Evolutionary conservation across 352 stramenopile genomes (phyloP), one percentile per base, ranked within the genome.

Genomic region (Phytophthora niederhauseri): DNA sequence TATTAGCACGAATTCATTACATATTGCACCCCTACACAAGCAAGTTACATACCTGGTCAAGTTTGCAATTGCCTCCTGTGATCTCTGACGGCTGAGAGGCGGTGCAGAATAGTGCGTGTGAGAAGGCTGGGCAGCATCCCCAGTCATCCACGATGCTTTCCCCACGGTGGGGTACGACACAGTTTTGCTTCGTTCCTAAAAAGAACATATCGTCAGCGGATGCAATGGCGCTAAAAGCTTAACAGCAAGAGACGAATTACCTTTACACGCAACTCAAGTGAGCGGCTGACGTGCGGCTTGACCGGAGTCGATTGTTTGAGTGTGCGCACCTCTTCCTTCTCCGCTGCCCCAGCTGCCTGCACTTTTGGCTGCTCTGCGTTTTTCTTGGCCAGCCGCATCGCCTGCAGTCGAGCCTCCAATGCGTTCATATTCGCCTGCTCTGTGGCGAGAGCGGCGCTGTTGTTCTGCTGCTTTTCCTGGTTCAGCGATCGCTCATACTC

Each of bases 121-220:
- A 56, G 49, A 20, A 11, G 38, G 65, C 31, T 65, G 57, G 46
- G 34, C 60, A 55, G 56, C 45, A 22, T 73, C 65, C 4, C 62
- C 64, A 14, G 64, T 70, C 76, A 91, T 93, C 83, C 85, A 92
- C 0, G 85, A 89, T 0, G 78, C 73, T 59, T 89, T 89, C 26
- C 76, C 75, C 3, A 93, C 72, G 3, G 70, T 72, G n/a, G 85
- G 83, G 31, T 93, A 93, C 54, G 69, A 75, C 20, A 81, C 61
- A n/a, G 66, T 70, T 12, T 70, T 72, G 26, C 61, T 75, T 36
- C 59, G 59, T 68, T 78, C 67, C 72, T 78, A 49, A 9, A n/a
- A 49, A 73, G 24, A 5, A 7, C 19, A 38, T 4, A 62, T 4
- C 4, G 9, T 62, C 28, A 68, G 52, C 14, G 26, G 22, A 34